Evolutionary conservation across 2,329 filamentous ascomycete species (phyloP).

Genomic region (Elsinoe arachidis): DNA sequence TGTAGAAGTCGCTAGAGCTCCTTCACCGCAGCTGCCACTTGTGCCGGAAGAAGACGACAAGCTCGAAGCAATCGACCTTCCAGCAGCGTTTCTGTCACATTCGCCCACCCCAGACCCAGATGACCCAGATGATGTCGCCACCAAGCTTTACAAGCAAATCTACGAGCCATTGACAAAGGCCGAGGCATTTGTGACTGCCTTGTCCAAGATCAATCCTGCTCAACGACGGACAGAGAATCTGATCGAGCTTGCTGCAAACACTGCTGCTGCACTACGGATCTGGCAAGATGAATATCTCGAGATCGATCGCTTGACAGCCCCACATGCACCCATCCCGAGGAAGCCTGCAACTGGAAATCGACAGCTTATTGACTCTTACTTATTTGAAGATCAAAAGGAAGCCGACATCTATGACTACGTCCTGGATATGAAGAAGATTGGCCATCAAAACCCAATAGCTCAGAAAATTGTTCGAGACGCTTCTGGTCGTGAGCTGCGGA

Average conservation of each 20-base stretch:
- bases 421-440: slow-evolving; percentile 44
- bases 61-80: slow-evolving; percentile 23
- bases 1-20: slow-evolving; percentile 18
- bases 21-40: slow-evolving; percentile 25
- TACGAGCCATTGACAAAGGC: slow-evolving; percentile 37
- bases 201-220: slow-evolving; percentile 35
- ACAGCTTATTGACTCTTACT: slow-evolving; percentile 35
- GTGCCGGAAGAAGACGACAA: slow-evolving; percentile 26
- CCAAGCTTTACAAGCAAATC: slow-evolving; percentile 32
- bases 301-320: slow-evolving; percentile 45
- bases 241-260: slow-evolving; percentile 47
- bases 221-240: slow-evolving; percentile 44
- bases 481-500: slow-evolving; percentile 39
- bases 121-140: slow-evolving; percentile 28
- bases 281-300: slow-evolving; percentile 53
- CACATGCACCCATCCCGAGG: slow-evolving; percentile 43
- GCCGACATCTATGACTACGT: slow-evolving; percentile 52
- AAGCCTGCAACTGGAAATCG: slow-evolving; percentile 43
- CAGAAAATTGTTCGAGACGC: slow-evolving; percentile 41
- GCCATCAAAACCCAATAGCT: slow-evolving; percentile 49
- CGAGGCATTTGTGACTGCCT: slow-evolving; percentile 33
- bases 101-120: slow-evolving; percentile 18
- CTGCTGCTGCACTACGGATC: slow-evolving; percentile 42
- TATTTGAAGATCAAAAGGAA: slow-evolving; percentile 54
- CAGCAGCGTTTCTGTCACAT: slow-evolving; percentile 16